Percentiles rank a stretch among this genome's conserved stretches.
Evolutionary conservation across 2,329 filamentous ascomycete species (phyloP).

Genomic region (Neobulgaria alba): DNA sequence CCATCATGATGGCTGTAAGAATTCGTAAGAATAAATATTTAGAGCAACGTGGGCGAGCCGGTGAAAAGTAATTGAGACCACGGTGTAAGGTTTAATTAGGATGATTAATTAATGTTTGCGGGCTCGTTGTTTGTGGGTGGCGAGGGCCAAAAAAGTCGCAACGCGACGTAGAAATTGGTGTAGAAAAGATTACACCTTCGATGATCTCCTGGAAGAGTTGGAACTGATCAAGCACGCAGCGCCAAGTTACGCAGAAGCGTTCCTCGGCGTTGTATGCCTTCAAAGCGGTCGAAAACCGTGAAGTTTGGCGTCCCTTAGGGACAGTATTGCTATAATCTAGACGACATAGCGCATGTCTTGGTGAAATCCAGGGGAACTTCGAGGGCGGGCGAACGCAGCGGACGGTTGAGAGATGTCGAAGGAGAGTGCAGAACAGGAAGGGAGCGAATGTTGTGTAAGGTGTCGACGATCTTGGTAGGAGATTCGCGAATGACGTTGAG

Average conservation of each 20-base stretch:
- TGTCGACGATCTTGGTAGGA: background rate
- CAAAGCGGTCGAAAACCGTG: background rate
- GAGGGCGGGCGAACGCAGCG: background rate
- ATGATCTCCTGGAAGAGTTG: background rate
- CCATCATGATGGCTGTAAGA: constrained; percentile 18
- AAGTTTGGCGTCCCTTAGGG: constrained; percentile 1
- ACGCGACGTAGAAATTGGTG: background rate
- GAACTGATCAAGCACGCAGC: background rate
- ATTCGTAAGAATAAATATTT: constrained; percentile 7
- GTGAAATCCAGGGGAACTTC: constrained; percentile 1
- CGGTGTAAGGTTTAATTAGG: background rate
- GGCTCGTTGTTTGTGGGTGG: background rate
- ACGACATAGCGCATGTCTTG: background rate
- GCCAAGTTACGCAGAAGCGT: background rate
- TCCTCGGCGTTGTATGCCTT: background rate
- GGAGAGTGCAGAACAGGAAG: background rate
- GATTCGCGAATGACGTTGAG: background rate
- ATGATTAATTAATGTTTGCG: background rate
- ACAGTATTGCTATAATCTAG: constrained; percentile 5
- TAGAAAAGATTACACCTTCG: background rate
- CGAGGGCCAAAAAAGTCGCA: background rate
- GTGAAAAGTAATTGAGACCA: constrained; percentile 2
- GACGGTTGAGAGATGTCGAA: background rate
- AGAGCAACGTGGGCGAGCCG: constrained; percentile 1
- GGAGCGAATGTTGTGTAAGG: background rate